Base-by-base conservation (phyloP, 2,329 filamentous ascomycete species). In the Exophiala dermatitidis region DNA sequence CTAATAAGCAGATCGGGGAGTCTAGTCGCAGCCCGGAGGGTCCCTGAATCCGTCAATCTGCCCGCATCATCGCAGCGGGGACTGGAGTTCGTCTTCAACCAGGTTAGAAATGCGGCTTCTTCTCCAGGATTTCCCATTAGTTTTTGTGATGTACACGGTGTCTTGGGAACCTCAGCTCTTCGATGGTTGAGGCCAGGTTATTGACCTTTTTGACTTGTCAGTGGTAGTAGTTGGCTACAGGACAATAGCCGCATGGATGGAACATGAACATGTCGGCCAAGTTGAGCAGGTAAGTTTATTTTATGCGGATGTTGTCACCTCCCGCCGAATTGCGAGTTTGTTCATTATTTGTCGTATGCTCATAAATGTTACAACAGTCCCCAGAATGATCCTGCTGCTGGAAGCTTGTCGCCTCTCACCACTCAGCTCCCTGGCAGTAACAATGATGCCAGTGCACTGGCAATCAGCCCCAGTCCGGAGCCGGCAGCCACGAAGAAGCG, bases 251-350 rank as follows among this genome's bases (percentile, higher is more conserved):
- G 52, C 46, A 49, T 54, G 48, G 42, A 45, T 36, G 38, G 12
- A 51, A 46, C 36, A 57, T 57, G 12, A 51, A 46, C 36, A 57
- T 57, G 55, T 57, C 55, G 37, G 47, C 36, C 33, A 48, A 38
- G 28, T 42, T 57, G 44, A 50, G 37, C 19, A 54, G 51, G 54
- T 54, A 38, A 46, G 54, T 45, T 32, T 19, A 8, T 10, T 32
- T 19, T 19, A 19, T 19, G 19, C 19, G 19, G 19, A 19, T 19
- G 19, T 19, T 19, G 19, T 19, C 19, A 19, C 19, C 19, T 19
- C 19, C 19, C 19, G 19, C 19, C 19, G 19, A 19, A 19, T 19
- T 19, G 19, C n/a, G 7, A 7, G 33, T 36, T n/a, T n/a, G n/a
- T 36, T 36, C 33, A n/a, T 36, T 7, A 7, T 7, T 36, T 36